Base-by-base conservation (phyloP, 1,139 yeast genomes). In the Saccharomycopsis phalli region DNA sequence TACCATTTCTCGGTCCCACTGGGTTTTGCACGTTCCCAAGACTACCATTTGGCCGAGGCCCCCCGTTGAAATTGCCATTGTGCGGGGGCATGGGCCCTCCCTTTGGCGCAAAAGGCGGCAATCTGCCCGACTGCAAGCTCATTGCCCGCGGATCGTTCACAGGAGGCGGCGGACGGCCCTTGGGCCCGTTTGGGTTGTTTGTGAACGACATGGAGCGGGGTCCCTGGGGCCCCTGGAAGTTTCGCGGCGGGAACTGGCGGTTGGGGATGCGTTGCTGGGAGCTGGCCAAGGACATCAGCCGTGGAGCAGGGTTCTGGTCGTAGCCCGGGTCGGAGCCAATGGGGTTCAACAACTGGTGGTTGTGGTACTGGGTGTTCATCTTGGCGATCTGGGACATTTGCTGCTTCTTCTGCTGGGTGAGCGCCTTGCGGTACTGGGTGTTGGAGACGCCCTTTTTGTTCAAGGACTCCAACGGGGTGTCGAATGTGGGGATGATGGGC, bases 401-500 rank as follows among this genome's bases (percentile, higher is more conserved):
- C 57, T 68, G 55, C 53, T 81, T 81, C 62, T 76, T 79, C 56
- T 76, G 80, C 10, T 74, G 76, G 42, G 78, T 76, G 70, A 76
- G 68, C 50, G 71, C 79, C 51, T 79, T 81, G 49, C 93, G 63
- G 53, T 81, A 81, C 47, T 76, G 78, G 7, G 73, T 62, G 30
- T 28, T 42, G n/a, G 37, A 27, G 50, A 73, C 77, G 48, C 61
- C 67, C 53, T 61, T 52, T 31, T 56, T 55, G 30, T 22, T 26
- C 4, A 36, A 14, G 31, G 58, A 53, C 19, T 51, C 59, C 13
- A 38, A 11, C 3, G 44, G 44, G 0, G 64, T 54, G 17, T 62
- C 55, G 10, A 81, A 43, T 0, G 84, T 78, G 7, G 93, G 93
- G 32, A 81, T 81, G 48, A 79, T 74, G 3, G 91, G 88, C 0